Percentiles rank a stretch among this genome's conserved stretches.
These are phyloP conservation scores for Kuraishia molischiana DNA, from an alignment of 805 yeast species.

Conservation along the genomic window DNA sequence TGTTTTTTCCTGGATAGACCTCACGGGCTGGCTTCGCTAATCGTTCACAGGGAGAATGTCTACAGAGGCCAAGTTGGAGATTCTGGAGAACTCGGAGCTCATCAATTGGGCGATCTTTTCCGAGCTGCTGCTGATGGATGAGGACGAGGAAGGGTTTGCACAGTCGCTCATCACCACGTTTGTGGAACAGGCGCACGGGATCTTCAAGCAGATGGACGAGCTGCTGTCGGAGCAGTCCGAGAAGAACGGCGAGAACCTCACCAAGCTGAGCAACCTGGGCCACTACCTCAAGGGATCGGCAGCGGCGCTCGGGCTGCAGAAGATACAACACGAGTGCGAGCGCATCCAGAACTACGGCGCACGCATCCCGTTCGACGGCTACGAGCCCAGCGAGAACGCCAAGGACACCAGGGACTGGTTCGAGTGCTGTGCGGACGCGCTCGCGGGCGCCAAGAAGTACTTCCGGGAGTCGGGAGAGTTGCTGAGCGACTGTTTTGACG, in stretches of 20 bases:
- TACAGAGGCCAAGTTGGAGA: constrained; percentile 6
- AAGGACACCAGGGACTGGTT: constrained; percentile 21
- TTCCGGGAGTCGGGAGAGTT: constrained; percentile 40
- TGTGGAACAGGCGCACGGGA: constrained; percentile 80
- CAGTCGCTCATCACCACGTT: constrained; percentile 70
- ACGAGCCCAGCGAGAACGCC: constrained; percentile 19
- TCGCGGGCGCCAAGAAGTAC: constrained; percentile 38
- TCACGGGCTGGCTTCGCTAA: background rate
- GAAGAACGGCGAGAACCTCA: constrained; percentile 32
- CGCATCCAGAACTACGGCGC: constrained; percentile 86
- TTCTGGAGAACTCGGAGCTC: constrained; percentile 41
- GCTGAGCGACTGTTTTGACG: constrained; percentile 39
- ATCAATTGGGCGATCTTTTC: constrained; percentile 85
- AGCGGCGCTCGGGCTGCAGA: constrained; percentile 80
- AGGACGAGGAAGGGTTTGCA: constrained; percentile 89
- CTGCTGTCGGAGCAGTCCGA: constrained; percentile 27
- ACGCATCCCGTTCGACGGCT: constrained; percentile 20
- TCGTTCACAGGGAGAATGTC: background rate
- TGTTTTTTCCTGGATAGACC: no score
- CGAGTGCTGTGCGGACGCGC: constrained; percentile 41
- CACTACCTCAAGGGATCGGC: constrained; percentile 95
- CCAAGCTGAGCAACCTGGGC: constrained; percentile 64
- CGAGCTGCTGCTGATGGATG: constrained; percentile 91
- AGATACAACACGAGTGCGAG: constrained; percentile 83
- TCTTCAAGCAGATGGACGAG: constrained; percentile 61